These are phyloP conservation scores for Rhizoclosmatium sp. DNA, from an alignment of 192 early-diverging fungal genomes.

Conservation along the genomic window DNA sequence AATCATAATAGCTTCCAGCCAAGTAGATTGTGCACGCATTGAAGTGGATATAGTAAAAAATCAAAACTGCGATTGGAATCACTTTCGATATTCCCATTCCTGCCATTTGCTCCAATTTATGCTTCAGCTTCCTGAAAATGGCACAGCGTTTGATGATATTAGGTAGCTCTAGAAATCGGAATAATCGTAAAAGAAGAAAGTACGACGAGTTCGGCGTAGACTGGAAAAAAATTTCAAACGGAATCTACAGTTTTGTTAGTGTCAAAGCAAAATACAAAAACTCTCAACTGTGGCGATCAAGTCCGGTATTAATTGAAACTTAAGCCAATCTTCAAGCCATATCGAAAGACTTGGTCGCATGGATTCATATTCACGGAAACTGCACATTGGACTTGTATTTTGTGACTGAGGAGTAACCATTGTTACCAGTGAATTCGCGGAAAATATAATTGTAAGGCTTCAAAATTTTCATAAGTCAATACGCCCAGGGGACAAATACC, in stretches of 20 bases:
- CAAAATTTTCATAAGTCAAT: background rate
- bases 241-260: constrained; percentile 17
- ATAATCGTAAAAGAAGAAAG: constrained; percentile 36
- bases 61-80: constrained; percentile 22
- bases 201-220: constrained; percentile 25
- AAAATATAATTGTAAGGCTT: constrained; percentile 10
- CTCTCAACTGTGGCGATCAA: background rate
- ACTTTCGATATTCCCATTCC: constrained; percentile 43
- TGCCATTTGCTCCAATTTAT: constrained; percentile 16
- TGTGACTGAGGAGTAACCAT: constrained; percentile 6
- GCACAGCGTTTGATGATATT: constrained; percentile 37
- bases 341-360: background rate
- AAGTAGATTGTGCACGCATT: constrained; percentile 47
- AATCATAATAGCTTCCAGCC: constrained; percentile 28
- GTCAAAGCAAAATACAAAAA: background rate
- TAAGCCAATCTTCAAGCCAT: background rate
- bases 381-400: constrained; percentile 10
- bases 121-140: constrained; percentile 27
- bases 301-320: background rate
- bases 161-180: constrained; percentile 34
- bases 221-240: constrained; percentile 43
- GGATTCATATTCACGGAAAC: constrained; percentile 18
- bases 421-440: background rate
- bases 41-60: constrained; percentile 45
- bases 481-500: too few relatives aligned